Evolutionary conservation across 257 asterid species (phyloP).

Genomic region (Capsicum pubescens): DNA sequence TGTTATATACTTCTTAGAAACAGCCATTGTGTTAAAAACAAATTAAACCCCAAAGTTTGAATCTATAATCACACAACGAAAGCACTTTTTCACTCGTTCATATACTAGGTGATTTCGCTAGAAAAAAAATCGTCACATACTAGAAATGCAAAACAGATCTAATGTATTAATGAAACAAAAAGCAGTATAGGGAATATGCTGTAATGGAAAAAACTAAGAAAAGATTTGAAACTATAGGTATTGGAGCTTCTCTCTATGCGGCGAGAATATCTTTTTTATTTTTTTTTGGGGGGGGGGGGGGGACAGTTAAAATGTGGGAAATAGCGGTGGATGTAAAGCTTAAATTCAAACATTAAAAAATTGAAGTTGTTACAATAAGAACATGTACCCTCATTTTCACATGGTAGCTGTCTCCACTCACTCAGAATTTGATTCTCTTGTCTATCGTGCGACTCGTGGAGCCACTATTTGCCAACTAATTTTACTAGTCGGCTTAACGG

Average conservation of each 20-base stretch:
- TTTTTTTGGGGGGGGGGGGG: too few species aligned
- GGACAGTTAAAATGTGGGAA: neutral
- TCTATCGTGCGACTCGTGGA: neutral
- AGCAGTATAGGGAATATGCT: neutral
- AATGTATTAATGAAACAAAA: neutral
- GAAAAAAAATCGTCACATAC: too few species aligned
- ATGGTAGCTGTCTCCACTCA: neutral
- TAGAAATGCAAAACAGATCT: conserved; percentile 2
- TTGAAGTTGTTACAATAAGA: neutral
- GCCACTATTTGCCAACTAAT: neutral
- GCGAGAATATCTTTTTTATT: neutral
- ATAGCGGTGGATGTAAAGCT: neutral
- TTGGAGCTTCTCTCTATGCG: neutral
- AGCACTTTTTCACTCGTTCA: too few species aligned
- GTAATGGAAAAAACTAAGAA: neutral
- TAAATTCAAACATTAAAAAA: neutral
- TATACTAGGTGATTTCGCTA: too few species aligned
- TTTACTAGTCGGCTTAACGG: too few species aligned
- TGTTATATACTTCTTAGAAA: conserved; percentile 37
- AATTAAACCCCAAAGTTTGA: neutral
- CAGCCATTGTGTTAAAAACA: neutral
- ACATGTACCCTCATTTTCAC: neutral
- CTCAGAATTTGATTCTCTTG: conserved; percentile 15
- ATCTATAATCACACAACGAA: neutral
- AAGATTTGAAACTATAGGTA: neutral